These are phyloP conservation scores for Trichoderma aggressivum DNA, from an alignment of 2,329 filamentous ascomycete genomes.

Conservation along the genomic window DNA sequence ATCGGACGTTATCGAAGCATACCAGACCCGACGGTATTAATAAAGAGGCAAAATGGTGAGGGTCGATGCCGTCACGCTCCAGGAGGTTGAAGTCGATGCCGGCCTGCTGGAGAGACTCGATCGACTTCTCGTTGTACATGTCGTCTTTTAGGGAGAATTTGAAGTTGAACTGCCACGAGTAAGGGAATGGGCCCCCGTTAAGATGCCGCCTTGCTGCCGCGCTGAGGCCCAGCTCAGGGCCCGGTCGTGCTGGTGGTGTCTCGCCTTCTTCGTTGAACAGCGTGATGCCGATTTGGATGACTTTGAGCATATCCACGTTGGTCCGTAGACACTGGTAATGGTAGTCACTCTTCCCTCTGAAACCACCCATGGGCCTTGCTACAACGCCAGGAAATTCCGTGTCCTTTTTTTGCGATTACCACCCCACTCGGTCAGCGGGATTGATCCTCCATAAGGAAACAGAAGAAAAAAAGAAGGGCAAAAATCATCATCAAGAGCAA, in stretches of 20 bases:
- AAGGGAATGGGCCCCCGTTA: constrained; percentile 60
- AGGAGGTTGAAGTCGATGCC: constrained; percentile 89
- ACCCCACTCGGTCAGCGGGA: constrained; percentile 18
- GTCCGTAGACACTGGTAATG: constrained; percentile 97
- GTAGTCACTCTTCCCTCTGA: constrained; percentile 93
- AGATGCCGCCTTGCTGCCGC: constrained; percentile 39
- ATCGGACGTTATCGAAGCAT: constrained; percentile 81
- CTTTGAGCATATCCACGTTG: constrained; percentile 95
- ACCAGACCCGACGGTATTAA: constrained; percentile 91
- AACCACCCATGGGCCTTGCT: constrained; percentile 88
- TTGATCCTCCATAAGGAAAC: not conserved
- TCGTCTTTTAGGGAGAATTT: constrained; percentile 90
- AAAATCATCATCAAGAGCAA: not conserved
- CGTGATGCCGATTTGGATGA: constrained; percentile 94
- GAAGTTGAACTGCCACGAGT: constrained; percentile 99
- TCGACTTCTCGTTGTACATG: constrained; percentile 96
- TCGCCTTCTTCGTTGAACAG: constrained; percentile 90
- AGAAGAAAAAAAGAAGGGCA: not conserved
- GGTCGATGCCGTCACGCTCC: constrained; percentile 85
- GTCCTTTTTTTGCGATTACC: constrained; percentile 57
- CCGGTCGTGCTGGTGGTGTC: constrained; percentile 68
- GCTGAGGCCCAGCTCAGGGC: constrained; percentile 40
- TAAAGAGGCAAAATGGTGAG: constrained; percentile 80
- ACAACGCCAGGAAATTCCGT: constrained; percentile 99
- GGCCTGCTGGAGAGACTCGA: constrained; percentile 82